Evolutionary conservation across 441 rosid species (phyloP), one percentile per base, ranked within the genome.

Genomic region (Jatropha multifida): DNA sequence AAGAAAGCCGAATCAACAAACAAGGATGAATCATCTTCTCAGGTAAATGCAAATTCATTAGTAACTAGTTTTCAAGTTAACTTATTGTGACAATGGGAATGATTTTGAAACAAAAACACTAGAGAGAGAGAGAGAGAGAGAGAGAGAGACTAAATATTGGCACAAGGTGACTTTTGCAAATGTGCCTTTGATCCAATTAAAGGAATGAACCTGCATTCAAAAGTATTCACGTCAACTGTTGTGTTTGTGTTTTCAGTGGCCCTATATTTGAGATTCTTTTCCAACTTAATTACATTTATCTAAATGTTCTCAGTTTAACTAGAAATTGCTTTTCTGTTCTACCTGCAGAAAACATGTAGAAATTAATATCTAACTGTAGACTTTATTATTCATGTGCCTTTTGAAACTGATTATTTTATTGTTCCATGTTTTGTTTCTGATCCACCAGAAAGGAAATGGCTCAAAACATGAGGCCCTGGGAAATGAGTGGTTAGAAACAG

Each of bases 401-500:
- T 73, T 46, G 48, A 8, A 73, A 26, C 1, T 17, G 62, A 48
- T 73, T 18, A 10, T 49, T 73, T 67, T 14, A 56, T 40, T 15
- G 42, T 13, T 40, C 26, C 11, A 32, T 66, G 44, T 7, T 3
- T 74, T 51, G 46, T 59, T 66, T 67, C 23, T 76, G 41, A 49
- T 73, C 38, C 69, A 76, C 51, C 79, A 91, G 94, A 84, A 83
- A 44, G 90, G 86, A 60, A 81, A 84, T 69, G 75, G 86, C 55
- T 73, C 85, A 49, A 87, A 85, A 20, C 97, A 91, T 26, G 95
- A 93, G 74, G 97, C 92, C 38, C 68, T 81, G 26, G 92, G 94
- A 65, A 83, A 89, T 32, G 90, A 91, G 48, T 93, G 98, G 97
- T 10, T 91, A 52, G 82, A 90, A 82, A 87, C 83, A 0, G 98